Conservation (phyloP, 441 rosid species). For the Breynia disticha region DNA sequence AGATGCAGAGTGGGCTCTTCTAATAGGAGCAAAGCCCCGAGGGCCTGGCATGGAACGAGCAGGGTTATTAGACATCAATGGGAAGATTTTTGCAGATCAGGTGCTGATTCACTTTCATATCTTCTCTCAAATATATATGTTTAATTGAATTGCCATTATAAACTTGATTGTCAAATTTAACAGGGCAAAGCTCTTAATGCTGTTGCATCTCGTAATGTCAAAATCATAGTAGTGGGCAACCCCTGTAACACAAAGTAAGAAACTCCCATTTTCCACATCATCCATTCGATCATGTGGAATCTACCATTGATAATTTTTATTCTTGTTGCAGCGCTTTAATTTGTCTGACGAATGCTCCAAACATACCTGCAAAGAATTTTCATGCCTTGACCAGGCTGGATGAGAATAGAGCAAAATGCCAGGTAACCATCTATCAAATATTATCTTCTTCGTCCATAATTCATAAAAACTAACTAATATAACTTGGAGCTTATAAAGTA, state of each 20-base stretch:
- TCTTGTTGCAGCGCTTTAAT: constrained; percentile 58
- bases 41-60: constrained; percentile 99
- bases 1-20: constrained; percentile 92
- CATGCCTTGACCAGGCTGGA: constrained; percentile 90
- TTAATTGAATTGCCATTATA: background rate
- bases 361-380: constrained; percentile 87
- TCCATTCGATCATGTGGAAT: background rate
- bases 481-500: background rate
- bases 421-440: constrained; percentile 34
- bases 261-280: constrained; percentile 2
- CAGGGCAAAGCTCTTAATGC: constrained; percentile 95
- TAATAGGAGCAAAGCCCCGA: constrained; percentile 96
- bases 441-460: background rate
- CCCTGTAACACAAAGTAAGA: constrained; percentile 98
- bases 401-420: constrained; percentile 95
- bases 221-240: constrained; percentile 89
- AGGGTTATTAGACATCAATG: constrained; percentile 73
- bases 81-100: constrained; percentile 90
- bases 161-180: constrained; percentile 8
- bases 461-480: background rate
- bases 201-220: constrained; percentile 78
- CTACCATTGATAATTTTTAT: constrained; percentile 4
- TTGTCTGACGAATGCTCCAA: constrained; percentile 90
- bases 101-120: constrained; percentile 18
- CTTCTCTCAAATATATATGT: background rate